Conservation (phyloP, 345 rosid species). For the Nephelium lappaceum region DNA sequence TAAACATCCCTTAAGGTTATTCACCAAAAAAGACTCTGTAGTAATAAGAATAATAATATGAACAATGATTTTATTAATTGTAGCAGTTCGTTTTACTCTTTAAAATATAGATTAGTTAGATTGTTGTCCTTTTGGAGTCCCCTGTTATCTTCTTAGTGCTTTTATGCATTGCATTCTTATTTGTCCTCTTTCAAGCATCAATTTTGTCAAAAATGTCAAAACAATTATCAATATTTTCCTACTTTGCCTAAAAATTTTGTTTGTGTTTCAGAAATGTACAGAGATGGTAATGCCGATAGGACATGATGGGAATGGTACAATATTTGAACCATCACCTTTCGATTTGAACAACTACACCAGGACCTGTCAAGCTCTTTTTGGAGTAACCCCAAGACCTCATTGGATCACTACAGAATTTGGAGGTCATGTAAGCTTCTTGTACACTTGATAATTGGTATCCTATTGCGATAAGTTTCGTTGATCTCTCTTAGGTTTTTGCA, state of each 20-base stretch:
- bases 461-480: not conserved
- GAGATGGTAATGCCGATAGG: slow-evolving; percentile 30
- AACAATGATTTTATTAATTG: too few relatives aligned
- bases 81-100: too few relatives aligned
- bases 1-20: too few relatives aligned
- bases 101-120: too few relatives aligned
- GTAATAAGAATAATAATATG: too few relatives aligned
- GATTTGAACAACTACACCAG: slow-evolving; percentile 16
- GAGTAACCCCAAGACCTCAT: slow-evolving; percentile 24
- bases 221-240: too few relatives aligned
- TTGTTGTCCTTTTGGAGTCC: too few relatives aligned
- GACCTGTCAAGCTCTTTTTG: slow-evolving; percentile 16
- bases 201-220: too few relatives aligned
- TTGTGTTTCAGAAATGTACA: slow-evolving; percentile 26
- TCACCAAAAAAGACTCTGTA: too few relatives aligned
- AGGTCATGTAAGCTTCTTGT: slow-evolving; percentile 34
- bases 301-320: slow-evolving; percentile 23
- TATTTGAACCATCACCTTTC: slow-evolving; percentile 30
- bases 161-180: too few relatives aligned
- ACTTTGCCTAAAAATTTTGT: not conserved
- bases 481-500: not conserved
- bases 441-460: not conserved
- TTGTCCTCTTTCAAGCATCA: too few relatives aligned
- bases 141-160: too few relatives aligned
- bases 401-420: slow-evolving; percentile 40